Evolutionary conservation across 2,329 filamentous ascomycete species (phyloP), one percentile per base, ranked within the genome.

Genomic region (Aspergillus hiratsukae): DNA sequence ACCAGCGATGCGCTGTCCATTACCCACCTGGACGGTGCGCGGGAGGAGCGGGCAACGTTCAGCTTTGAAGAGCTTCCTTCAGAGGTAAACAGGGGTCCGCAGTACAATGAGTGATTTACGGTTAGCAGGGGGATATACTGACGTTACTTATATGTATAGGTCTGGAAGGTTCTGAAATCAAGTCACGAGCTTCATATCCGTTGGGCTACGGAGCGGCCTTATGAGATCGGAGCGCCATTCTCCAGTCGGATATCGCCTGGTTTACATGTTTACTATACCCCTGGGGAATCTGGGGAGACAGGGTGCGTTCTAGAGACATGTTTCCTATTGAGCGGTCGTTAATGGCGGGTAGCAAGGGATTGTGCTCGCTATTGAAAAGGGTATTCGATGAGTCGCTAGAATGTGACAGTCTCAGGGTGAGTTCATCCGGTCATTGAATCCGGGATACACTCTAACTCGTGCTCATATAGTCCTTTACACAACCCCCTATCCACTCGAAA

Each of bases 41-140:
- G 90, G 62, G 90, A 97, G 74, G 89, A 94, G 69, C 84, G 88
- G 58, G 74, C 93, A 63, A 96, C 90, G 0, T 75, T 94, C 59
- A 80, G 82, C 40, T 75, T 91, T 21, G 80, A 86, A 50, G 90
- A 96, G 76, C 81, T 97, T 43, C 88, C 91, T 4, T 67, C 75
- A 17, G 86, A 90, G 72, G 82, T 86, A 14, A 31, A 23, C 52
- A 23, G 11, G 19, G 41, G 14, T 14, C 4, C 6, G 35, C 35
- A 37, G 35, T 27, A 3, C 43, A 35, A 46, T 49, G 19, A 23
- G 23, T 11, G 31, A 17, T 14, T 14, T 35, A 48, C 37, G 11
- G 14, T 1, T n/a, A 27, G 17, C 3, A 50, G n/a, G 23, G 14
- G 31, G n/a, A 14, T 37, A 3, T 9, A 9, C 27, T 23, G 4